Conservation (phyloP, 352 stramenopile genomes). For the Phytophthora kernoviae region DNA sequence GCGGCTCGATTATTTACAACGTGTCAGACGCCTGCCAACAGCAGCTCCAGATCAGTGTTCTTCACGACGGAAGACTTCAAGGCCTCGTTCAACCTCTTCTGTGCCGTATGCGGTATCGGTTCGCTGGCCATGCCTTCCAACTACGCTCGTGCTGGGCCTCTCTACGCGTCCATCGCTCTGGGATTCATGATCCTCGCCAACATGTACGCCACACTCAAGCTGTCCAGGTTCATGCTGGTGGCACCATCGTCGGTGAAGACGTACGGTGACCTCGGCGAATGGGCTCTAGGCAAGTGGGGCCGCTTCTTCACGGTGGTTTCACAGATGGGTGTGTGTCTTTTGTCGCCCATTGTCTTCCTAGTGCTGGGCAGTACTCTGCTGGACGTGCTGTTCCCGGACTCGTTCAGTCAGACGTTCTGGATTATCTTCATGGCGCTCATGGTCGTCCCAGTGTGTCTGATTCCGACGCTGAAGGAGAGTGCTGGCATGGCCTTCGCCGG, state of each 20-base stretch:
- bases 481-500: constrained; percentile 48
- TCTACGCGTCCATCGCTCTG: constrained; percentile 45
- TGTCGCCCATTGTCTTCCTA: constrained; percentile 50
- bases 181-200: constrained; percentile 67
- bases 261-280: constrained; percentile 50
- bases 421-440: constrained; percentile 59
- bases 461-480: constrained; percentile 57
- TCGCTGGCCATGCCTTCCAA: constrained; percentile 65
- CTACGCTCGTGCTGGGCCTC: constrained; percentile 51
- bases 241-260: constrained; percentile 53
- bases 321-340: constrained; percentile 46
- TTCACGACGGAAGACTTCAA: constrained; percentile 55
- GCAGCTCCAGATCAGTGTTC: constrained; percentile 37
- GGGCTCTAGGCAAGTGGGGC: constrained; percentile 35
- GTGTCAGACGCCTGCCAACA: constrained; percentile 11
- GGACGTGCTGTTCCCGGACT: constrained; percentile 49
- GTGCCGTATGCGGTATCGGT: constrained; percentile 49
- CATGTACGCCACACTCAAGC: constrained; percentile 53
- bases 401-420: constrained; percentile 46
- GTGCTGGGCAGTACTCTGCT: constrained; percentile 51
- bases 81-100: constrained; percentile 53
- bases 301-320: constrained; percentile 48
- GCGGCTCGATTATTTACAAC: constrained; percentile 27
- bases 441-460: constrained; percentile 47
- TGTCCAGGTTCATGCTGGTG: constrained; percentile 51